A percentile compares a stretch with the other conserved stretches of the same genome.
These are phyloP conservation scores for Penicillium cinerascens DNA, from an alignment of 495 filamentous ascomycete genomes.

Conservation along the genomic window DNA sequence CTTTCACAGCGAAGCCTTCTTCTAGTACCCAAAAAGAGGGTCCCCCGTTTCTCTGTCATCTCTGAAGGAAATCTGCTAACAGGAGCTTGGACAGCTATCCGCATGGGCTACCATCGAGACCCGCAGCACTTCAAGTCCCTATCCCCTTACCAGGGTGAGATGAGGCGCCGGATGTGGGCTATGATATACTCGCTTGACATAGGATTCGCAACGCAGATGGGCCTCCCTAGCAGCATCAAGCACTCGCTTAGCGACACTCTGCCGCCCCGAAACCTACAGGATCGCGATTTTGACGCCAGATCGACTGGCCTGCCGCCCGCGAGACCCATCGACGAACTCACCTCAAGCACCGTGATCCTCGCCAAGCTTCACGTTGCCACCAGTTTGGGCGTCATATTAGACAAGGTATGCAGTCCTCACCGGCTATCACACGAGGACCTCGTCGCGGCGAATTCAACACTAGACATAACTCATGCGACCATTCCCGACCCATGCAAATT, in stretches of 20 bases:
- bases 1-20: not conserved
- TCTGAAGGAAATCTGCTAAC: not conserved
- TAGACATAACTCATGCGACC: no score
- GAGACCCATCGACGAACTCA: constrained; percentile 13
- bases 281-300: constrained; percentile 31
- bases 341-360: no score
- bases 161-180: constrained; percentile 54
- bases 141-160: constrained; percentile 51
- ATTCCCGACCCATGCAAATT: no score
- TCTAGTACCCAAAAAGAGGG: no score
- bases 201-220: constrained; percentile 38
- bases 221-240: constrained; percentile 34
- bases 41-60: not conserved
- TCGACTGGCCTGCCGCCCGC: constrained; percentile 23
- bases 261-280: constrained; percentile 37
- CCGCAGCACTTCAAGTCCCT: constrained; percentile 42
- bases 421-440: no score
- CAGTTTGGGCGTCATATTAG: no score
- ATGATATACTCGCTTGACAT: constrained; percentile 49
- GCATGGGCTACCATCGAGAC: constrained; percentile 50
- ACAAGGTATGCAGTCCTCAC: no score
- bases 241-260: constrained; percentile 32
- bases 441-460: no score
- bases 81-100: constrained; percentile 31
- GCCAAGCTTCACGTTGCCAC: no score